A percentile compares a stretch with the other conserved stretches of the same genome.
phyloP scores from a whole-genome alignment of 805 yeast genomes.

The Metschnikowia cubensis region DNA sequence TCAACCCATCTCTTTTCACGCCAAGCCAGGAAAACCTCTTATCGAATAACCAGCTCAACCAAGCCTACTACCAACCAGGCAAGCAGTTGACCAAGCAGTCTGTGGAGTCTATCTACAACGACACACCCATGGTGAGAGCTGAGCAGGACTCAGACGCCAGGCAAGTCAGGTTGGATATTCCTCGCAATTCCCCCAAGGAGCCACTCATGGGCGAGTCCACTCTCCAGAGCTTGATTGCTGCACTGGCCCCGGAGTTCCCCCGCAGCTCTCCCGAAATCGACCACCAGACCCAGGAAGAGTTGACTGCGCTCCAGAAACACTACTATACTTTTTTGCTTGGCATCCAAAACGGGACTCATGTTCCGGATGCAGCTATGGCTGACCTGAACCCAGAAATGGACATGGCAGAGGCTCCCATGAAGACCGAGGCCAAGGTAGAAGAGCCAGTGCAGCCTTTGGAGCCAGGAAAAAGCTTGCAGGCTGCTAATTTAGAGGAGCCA shows the following conservation, averaged over 20 bases:
- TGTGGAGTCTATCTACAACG: background rate
- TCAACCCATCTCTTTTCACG: background rate
- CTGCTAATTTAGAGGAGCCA: background rate
- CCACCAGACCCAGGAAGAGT: background rate
- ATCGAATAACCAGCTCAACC: background rate
- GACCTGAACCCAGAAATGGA: background rate
- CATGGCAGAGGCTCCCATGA: background rate
- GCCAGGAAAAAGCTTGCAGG: background rate
- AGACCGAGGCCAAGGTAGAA: background rate
- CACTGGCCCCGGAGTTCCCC: background rate
- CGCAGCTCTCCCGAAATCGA: background rate
- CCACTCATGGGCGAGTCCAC: background rate
- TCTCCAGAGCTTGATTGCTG: background rate
- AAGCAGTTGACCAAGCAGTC: background rate
- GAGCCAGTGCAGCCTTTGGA: background rate
- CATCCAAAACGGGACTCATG: background rate
- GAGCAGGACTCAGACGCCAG: conserved; percentile 1
- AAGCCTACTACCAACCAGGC: background rate
- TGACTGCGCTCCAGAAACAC: background rate
- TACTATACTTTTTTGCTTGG: background rate
- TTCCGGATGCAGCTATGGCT: too few species aligned
- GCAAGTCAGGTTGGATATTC: background rate
- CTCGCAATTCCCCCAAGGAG: background rate
- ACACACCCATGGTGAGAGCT: background rate
- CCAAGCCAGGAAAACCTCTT: background rate